These are phyloP conservation scores for Quillaja saponaria DNA, from an alignment of 306 rosid species.

Conservation along the genomic window DNA sequence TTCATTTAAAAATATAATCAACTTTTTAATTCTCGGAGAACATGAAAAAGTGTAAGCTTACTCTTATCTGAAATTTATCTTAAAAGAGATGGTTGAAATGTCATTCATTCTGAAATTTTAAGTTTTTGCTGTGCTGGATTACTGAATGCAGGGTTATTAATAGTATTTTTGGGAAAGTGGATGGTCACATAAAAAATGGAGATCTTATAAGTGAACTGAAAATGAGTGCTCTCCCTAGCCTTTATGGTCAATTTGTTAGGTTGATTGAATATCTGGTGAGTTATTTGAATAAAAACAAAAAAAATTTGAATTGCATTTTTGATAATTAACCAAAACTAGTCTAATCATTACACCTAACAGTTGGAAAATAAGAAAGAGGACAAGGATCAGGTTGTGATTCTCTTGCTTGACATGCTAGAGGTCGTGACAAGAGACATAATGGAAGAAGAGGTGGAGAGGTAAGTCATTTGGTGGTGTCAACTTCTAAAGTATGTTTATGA, in stretches of 20 bases:
- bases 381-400: constrained; percentile 82
- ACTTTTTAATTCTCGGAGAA: constrained; percentile 67
- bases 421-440: constrained; percentile 90
- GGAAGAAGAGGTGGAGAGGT: constrained; percentile 76
- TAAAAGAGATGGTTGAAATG: constrained; percentile 13
- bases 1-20: constrained; percentile 65
- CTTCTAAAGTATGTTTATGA: constrained; percentile 20
- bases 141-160: constrained; percentile 62
- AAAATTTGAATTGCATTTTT: too few relatives aligned
- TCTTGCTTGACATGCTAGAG: constrained; percentile 93
- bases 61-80: constrained; percentile 22
- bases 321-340: too few relatives aligned
- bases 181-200: constrained; percentile 36
- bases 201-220: constrained; percentile 48
- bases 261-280: constrained; percentile 75
- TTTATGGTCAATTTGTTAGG: constrained; percentile 57
- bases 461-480: constrained; percentile 26
- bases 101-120: constrained; percentile 21
- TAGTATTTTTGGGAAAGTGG: constrained; percentile 65
- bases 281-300: constrained; percentile 10
- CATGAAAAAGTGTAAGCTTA: constrained; percentile 67
- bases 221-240: constrained; percentile 76
- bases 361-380: constrained; percentile 54
- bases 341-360: constrained; percentile 39
- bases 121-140: constrained; percentile 34